A percentile compares a stretch with the other conserved stretches of the same genome.
Evolutionary conservation across 768 basidiomycete genomes (phyloP).

Genomic region (Trametes cinnabarina): DNA sequence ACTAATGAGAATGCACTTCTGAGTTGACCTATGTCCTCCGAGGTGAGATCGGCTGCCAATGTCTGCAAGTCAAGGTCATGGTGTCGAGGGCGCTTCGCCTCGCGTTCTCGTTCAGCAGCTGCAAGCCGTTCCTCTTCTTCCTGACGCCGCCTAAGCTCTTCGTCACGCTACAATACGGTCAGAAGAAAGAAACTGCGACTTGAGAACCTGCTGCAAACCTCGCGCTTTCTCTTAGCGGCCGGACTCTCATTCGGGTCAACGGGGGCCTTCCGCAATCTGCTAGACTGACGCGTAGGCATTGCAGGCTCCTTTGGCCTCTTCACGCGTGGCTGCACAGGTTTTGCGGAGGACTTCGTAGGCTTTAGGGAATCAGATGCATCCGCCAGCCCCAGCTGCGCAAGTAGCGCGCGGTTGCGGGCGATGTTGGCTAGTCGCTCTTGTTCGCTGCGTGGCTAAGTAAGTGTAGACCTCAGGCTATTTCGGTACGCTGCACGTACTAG

Average conservation of each 20-base stretch:
- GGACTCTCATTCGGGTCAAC: constrained; percentile 65
- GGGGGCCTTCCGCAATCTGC: constrained; percentile 51
- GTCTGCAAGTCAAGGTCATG: constrained; percentile 59
- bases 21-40: constrained; percentile 47
- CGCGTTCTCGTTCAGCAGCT: constrained; percentile 59
- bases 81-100: constrained; percentile 67
- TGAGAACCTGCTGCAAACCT: constrained; percentile 40
- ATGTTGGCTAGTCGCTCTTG: constrained; percentile 78
- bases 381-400: constrained; percentile 63
- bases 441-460: constrained; percentile 43
- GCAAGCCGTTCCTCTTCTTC: constrained; percentile 62
- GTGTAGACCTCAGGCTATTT: background rate
- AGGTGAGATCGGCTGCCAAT: constrained; percentile 49
- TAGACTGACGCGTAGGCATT: constrained; percentile 63
- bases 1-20: constrained; percentile 44
- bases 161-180: constrained; percentile 40
- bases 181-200: background rate
- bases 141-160: constrained; percentile 45
- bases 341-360: constrained; percentile 40
- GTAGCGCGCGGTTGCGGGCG: constrained; percentile 71
- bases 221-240: constrained; percentile 60
- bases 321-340: constrained; percentile 54
- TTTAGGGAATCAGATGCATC: constrained; percentile 35
- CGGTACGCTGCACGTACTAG: constrained; percentile 12
- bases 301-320: constrained; percentile 49